Evolutionary conservation across 768 basidiomycete genomes (phyloP).

Genomic region (Mycena rosella): DNA sequence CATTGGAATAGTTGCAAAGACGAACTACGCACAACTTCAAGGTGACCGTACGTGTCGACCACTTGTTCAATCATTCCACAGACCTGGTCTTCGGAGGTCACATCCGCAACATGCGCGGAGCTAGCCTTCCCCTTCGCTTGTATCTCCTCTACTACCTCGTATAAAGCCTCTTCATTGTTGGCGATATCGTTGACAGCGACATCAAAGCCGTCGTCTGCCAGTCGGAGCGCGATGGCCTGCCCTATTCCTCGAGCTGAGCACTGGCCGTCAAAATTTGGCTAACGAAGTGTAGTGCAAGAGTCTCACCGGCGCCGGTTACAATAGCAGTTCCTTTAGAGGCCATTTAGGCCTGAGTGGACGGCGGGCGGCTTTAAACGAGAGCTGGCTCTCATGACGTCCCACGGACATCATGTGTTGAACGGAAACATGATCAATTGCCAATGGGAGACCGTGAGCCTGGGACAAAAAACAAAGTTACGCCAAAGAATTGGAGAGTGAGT

Average conservation of each 20-base stretch:
- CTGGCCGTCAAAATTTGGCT: not conserved
- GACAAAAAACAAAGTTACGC: no score
- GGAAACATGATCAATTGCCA: no score
- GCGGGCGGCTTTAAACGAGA: not conserved
- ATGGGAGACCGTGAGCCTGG: no score
- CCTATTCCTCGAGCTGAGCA: constrained; percentile 56
- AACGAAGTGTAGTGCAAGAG: not conserved
- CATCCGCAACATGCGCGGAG: constrained; percentile 43
- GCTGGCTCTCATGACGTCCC: no score
- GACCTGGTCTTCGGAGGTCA: constrained; percentile 51
- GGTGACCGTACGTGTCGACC: constrained; percentile 44
- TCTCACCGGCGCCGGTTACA: constrained; percentile 49
- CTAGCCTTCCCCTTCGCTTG: constrained; percentile 35
- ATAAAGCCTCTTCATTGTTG: constrained; percentile 40
- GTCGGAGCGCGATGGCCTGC: constrained; percentile 53
- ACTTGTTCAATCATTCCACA: constrained; percentile 48
- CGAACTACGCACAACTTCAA: constrained; percentile 39
- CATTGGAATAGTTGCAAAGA: not conserved
- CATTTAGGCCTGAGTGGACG: not conserved
- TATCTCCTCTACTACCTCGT: constrained; percentile 42
- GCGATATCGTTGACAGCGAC: constrained; percentile 55
- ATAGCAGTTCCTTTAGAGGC: constrained; percentile 45
- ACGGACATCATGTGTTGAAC: no score
- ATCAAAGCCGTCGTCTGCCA: constrained; percentile 57
- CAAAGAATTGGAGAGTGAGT: no score